Evolutionary conservation across 2,329 filamentous ascomycete genomes (phyloP).

Genomic region (Colletotrichum incanum): DNA sequence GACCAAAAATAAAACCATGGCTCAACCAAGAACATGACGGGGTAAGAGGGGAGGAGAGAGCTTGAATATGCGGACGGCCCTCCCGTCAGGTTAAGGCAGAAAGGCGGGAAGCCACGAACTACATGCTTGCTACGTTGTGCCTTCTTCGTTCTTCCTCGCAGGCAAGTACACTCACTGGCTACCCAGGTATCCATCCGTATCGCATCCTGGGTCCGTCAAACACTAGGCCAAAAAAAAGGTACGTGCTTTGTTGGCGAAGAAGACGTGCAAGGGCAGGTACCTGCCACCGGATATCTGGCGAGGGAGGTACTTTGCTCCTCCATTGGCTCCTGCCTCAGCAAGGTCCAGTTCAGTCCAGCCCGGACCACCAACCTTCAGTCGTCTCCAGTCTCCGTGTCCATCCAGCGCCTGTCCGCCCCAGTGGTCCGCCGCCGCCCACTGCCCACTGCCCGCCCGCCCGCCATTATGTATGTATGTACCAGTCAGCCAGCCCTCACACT

Average conservation of each 20-base stretch:
- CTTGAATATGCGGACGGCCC: neutral
- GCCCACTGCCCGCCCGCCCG: constrained; percentile 20
- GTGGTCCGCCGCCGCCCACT: constrained; percentile 39
- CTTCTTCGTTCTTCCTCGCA: constrained; percentile 1
- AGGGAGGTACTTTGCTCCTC: neutral
- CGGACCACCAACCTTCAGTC: neutral
- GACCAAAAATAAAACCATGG: neutral
- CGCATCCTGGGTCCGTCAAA: neutral
- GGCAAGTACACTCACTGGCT: neutral
- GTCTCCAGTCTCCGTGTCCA: constrained; percentile 1
- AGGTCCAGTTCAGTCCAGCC: neutral
- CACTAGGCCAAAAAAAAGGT: neutral
- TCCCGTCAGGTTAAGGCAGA: neutral
- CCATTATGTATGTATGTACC: neutral
- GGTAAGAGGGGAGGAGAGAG: neutral
- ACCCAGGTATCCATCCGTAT: neutral
- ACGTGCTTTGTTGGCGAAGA: neutral
- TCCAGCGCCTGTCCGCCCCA: constrained; percentile 26
- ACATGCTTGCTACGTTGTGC: neutral
- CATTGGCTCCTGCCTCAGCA: neutral
- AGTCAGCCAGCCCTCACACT: neutral
- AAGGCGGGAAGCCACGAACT: constrained; percentile 4
- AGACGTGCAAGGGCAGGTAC: constrained; percentile 1
- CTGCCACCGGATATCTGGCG: neutral
- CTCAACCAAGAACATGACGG: neutral